Base-by-base conservation (phyloP, 2,329 filamentous ascomycete species). In the Knufia fluminis region DNA sequence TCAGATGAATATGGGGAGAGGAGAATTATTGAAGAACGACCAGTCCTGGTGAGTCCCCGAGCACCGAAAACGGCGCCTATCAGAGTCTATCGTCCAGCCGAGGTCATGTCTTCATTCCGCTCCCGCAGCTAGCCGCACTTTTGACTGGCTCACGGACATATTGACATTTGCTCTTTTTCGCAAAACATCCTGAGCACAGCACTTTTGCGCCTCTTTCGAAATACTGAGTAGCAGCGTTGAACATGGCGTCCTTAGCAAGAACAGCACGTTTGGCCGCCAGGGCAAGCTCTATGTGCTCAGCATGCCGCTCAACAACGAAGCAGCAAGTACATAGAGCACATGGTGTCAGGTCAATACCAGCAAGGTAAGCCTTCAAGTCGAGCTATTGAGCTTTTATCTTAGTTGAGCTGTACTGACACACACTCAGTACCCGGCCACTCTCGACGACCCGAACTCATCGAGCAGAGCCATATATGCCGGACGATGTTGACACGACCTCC, bases 401-500 rank as follows among this genome's bases (percentile, higher is more conserved):
- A n/a, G 16, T 36, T 14, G 33, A 7, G n/a, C 33, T 16, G 6
- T 16, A 8, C 33, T 36, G n/a, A 36, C 16, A 36, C 33, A 4
- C n/a, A 6, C n/a, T 36, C 42, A 54, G 53, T 12, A 36, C 52
- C 35, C 50, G 51, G 26, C 57, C 68, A 50, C 65, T 70, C 38
- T 60, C 70, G 49, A 60, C 65, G 44, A 58, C 68, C 9, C 66
- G 65, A 62, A 62, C 62, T 46, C 54, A 48, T 43, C 41, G 52
- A 48, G 58, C 66, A 28, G 59, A 67, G 54, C 58, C 65, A 4
- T 62, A 52, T 43, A 53, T 46, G 42, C 46, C 55, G 32, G 55
- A 68, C 59, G 62, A 66, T 43, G 61, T 73, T 52, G 71, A 92
- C 68, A 80, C 94, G 61, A 76, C 82, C 53, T 82, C 86, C 42